These are phyloP conservation scores for Paramecium sonneborni DNA, from an alignment of 73 alveolate species.

Conservation along the genomic window DNA sequence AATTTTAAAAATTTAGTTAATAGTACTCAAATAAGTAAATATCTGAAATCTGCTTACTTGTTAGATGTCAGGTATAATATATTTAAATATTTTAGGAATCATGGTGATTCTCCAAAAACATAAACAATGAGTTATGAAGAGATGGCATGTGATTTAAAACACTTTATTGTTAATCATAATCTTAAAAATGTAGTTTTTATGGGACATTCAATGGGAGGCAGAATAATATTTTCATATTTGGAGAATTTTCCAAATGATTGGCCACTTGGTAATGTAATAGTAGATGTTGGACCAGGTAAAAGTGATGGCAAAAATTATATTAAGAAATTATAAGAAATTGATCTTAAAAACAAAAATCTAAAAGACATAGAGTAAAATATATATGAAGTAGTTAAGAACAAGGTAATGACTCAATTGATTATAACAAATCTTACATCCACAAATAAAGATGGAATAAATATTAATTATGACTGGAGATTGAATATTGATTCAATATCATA, in stretches of 20 bases:
- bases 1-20: background rate
- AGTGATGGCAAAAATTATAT: slow-evolving; percentile 20
- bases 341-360: background rate
- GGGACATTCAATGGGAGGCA: slow-evolving; percentile 45
- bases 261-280: slow-evolving; percentile 4
- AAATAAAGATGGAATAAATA: background rate
- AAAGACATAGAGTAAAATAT: background rate
- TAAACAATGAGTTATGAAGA: background rate
- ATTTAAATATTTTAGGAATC: background rate
- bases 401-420: background rate
- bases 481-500: background rate
- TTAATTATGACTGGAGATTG: background rate
- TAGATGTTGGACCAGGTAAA: slow-evolving; percentile 51
- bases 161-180: background rate
- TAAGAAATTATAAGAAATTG: background rate
- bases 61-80: background rate
- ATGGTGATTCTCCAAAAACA: background rate
- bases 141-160: background rate
- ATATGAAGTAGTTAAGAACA: background rate
- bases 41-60: background rate
- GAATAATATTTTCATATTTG: slow-evolving; percentile 3
- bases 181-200: background rate
- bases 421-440: background rate
- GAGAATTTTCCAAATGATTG: background rate
- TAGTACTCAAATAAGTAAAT: background rate